phyloP scores from a whole-genome alignment of 805 yeast species.

The Allodekkera sacchari region DNA sequence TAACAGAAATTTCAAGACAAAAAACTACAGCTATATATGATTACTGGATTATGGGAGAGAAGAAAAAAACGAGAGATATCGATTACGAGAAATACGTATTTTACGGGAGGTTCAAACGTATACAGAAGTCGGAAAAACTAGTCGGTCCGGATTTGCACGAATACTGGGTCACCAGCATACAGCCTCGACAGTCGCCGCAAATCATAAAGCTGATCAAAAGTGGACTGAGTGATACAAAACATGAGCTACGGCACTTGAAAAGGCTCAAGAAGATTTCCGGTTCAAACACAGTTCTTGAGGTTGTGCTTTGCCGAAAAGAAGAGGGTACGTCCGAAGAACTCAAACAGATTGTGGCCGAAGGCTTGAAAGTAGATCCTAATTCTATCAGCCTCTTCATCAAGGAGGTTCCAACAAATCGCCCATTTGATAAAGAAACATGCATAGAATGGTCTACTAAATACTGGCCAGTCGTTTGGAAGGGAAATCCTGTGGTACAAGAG shows the following conservation, averaged over 20 bases:
- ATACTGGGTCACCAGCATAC: slow-evolving; percentile 38
- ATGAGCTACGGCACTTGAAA: slow-evolving; percentile 38
- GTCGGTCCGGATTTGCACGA: slow-evolving; percentile 22
- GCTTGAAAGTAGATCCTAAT: slow-evolving; percentile 6
- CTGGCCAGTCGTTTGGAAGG: slow-evolving; percentile 95
- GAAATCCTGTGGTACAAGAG: slow-evolving; percentile 73
- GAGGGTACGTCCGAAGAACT: slow-evolving; percentile 20
- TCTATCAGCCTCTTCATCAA: slow-evolving; percentile 10
- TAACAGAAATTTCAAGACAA: neutral
- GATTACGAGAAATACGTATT: slow-evolving; percentile 35
- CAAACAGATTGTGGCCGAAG: slow-evolving; percentile 16
- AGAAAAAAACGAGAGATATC: slow-evolving; percentile 18
- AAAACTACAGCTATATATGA: neutral
- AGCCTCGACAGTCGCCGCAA: slow-evolving; percentile 26
- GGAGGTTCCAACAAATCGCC: slow-evolving; percentile 53
- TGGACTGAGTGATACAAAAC: slow-evolving; percentile 18
- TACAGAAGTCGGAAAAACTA: slow-evolving; percentile 22
- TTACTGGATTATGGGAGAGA: slow-evolving; percentile 1
- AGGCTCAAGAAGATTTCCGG: slow-evolving; percentile 30
- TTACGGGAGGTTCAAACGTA: slow-evolving; percentile 31
- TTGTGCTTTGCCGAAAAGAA: slow-evolving; percentile 40
- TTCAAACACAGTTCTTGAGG: slow-evolving; percentile 14
- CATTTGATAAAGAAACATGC: slow-evolving; percentile 62
- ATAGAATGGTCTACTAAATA: slow-evolving; percentile 52
- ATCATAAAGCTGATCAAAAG: slow-evolving; percentile 18